Evolutionary conservation across 2,329 filamentous ascomycete species (phyloP), one percentile per base, ranked within the genome.

Genomic region (Pezicula carpinea): DNA sequence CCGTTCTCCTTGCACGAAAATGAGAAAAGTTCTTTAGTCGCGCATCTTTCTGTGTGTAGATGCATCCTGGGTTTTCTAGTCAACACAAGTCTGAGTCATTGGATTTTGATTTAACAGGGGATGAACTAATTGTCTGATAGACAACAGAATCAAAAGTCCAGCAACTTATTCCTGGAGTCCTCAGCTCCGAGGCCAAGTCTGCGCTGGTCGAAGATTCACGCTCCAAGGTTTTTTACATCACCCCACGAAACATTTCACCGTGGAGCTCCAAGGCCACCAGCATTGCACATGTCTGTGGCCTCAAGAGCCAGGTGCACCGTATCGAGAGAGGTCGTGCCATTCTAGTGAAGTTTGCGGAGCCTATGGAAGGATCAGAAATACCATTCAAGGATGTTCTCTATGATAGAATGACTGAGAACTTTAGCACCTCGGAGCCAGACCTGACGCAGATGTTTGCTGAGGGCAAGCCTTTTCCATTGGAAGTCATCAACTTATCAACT

Each of bases 241-340:
- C 79, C 39, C 92, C 92, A 17, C 81, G 92, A 56, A 87, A 87
- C 59, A 91, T 95, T 57, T 96, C 91, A 34, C 93, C 93, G 64
- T 99, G 93, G 93, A 96, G 90, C 69, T 96, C 91, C 47, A 91
- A 96, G 68, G 92, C 91, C 22, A 96, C 92, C 39, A 92, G 83
- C 64, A 96, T 97, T 65, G 87, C 92, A 45, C 83, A 93, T 56
- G 92, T 96, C 26, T 97, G 92, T 64, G 91, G 88, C 21, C 73
- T 97, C 50, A 80, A 83, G 57, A 72, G 77, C 35, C 69, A 80
- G 44, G 77, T 86, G 23, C 79, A 84, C 63, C 84, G 92, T 48
- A 87, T 97, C 56, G 93, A 99, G 71, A 82, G 90, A 57, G 93
- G 91, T 44, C 81, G 93, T 59, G 78, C 86, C 58, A 77, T 97